A percentile compares a stretch with the other conserved stretches of the same genome.
phyloP scores from a whole-genome alignment of 2,329 filamentous ascomycete species.

The Zymoseptoria passerinii region DNA sequence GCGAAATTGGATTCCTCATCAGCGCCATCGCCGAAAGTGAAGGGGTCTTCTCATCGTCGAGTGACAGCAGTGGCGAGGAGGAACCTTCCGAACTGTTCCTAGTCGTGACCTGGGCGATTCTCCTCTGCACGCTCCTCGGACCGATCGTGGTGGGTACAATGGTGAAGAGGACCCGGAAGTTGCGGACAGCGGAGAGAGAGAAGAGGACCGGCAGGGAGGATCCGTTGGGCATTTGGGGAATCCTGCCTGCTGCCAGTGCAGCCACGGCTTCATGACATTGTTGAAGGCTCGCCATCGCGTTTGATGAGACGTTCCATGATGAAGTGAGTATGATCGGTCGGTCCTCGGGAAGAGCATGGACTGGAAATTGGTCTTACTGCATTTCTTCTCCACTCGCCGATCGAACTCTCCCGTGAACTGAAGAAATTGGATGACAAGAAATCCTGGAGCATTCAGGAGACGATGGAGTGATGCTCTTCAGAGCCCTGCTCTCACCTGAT shows the following conservation, averaged over 20 bases:
- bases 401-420: not conserved
- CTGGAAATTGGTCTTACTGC: no score
- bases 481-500: not conserved
- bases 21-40: slow-evolving; percentile 55
- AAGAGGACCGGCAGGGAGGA: slow-evolving; percentile 8
- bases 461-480: not conserved
- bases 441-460: not conserved
- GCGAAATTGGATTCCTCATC: slow-evolving; percentile 73
- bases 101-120: slow-evolving; percentile 48
- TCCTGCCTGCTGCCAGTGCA: not conserved
- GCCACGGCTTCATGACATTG: not conserved
- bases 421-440: not conserved
- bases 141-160: slow-evolving; percentile 44
- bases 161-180: slow-evolving; percentile 38
- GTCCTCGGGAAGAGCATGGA: no score
- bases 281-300: no score
- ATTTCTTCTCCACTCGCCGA: no score
- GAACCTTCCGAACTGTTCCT: slow-evolving; percentile 42
- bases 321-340: no score
- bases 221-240: slow-evolving; percentile 12
- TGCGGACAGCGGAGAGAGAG: slow-evolving; percentile 25
- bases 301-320: no score
- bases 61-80: slow-evolving; percentile 6
- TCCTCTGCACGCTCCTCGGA: slow-evolving; percentile 48
- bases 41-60: slow-evolving; percentile 43